Evolutionary conservation across 208 protist species (phyloP).

Genomic region (Crithidia thermophila): DNA sequence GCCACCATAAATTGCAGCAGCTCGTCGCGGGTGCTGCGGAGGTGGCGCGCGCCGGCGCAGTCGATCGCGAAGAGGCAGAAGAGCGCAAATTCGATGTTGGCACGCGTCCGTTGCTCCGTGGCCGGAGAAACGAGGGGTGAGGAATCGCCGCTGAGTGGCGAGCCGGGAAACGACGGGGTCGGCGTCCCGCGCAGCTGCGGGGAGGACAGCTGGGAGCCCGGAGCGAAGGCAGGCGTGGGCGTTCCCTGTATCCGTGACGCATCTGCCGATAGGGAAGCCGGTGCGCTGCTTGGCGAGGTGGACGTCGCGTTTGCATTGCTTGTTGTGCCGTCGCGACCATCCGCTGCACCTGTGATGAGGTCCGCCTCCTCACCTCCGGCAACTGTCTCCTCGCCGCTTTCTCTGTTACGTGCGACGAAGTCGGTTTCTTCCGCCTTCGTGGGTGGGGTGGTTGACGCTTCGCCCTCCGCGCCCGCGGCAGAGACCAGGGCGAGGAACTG

Average conservation of each 20-base stretch:
- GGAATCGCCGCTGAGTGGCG: not conserved
- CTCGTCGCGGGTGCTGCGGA: conserved; percentile 8
- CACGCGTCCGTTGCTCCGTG: not conserved
- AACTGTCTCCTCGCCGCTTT: no score
- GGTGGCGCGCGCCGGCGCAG: conserved; percentile 9
- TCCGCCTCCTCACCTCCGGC: no score
- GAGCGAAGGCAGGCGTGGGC: no score
- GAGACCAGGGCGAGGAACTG: conserved; percentile 14
- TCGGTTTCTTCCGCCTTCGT: not conserved
- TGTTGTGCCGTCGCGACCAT: no score
- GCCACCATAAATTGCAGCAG: conserved; percentile 12
- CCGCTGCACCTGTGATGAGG: no score
- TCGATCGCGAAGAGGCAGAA: conserved; percentile 28
- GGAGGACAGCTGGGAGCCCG: no score
- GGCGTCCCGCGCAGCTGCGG: not conserved
- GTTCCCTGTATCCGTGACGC: no score
- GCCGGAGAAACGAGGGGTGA: not conserved
- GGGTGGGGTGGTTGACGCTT: not conserved
- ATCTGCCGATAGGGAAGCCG: no score
- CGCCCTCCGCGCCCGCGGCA: not conserved
- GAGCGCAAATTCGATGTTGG: conserved; percentile 19
- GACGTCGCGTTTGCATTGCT: no score
- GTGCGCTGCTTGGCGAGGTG: no score
- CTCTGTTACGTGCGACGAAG: no score
- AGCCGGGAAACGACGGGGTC: conserved; percentile 1